Conservation (phyloP, 73 alveolate genomes). For the Tetrahymena thermophila region DNA sequence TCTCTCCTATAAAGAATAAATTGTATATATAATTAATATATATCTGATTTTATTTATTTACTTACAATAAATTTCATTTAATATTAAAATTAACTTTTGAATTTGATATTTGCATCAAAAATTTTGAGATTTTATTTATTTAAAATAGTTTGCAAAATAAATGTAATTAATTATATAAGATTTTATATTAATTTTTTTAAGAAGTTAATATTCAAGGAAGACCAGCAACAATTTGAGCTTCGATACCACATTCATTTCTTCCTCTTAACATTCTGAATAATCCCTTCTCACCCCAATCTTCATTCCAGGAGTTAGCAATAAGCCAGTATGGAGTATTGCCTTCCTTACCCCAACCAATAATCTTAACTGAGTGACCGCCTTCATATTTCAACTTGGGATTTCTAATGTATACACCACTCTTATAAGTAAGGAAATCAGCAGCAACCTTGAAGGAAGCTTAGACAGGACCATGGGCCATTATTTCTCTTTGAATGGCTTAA, state of each 20-base stretch:
- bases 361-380: slow-evolving; percentile 95
- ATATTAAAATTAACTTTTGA: too few relatives aligned
- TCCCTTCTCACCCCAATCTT: slow-evolving; percentile 75
- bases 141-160: too few relatives aligned
- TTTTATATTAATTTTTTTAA: too few relatives aligned
- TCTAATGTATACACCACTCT: background rate
- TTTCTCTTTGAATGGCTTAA: background rate
- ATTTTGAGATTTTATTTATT: too few relatives aligned
- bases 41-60: too few relatives aligned
- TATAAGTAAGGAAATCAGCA: background rate
- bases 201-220: background rate
- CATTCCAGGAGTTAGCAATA: slow-evolving; percentile 61
- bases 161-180: too few relatives aligned
- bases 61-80: too few relatives aligned
- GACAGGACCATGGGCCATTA: background rate
- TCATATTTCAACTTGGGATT: background rate
- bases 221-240: slow-evolving; percentile 32
- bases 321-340: slow-evolving; percentile 67
- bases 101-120: too few relatives aligned
- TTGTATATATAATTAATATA: too few relatives aligned
- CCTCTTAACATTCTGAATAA: slow-evolving; percentile 49
- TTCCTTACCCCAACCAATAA: slow-evolving; percentile 89
- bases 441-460: background rate
- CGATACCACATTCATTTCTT: slow-evolving; percentile 29
- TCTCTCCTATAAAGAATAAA: too few relatives aligned